Conservation (phyloP, 129 eudicot genomes). For the Oenanthe sinensis region DNA sequence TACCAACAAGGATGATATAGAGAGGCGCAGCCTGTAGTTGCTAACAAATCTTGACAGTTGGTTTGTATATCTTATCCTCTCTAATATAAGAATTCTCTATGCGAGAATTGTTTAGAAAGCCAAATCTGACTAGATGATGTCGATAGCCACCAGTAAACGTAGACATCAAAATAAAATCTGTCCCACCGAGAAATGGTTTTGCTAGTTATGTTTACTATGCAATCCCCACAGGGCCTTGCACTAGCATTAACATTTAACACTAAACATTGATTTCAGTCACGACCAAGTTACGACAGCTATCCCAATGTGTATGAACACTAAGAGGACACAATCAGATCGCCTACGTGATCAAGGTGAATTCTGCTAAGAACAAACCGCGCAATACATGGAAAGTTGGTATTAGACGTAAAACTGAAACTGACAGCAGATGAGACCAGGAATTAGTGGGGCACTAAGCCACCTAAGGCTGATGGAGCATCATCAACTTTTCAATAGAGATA, state of each 20-base stretch:
- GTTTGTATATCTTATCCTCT: slow-evolving; percentile 24
- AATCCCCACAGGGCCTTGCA: not conserved
- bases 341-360: slow-evolving; percentile 5
- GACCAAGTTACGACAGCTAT: not conserved
- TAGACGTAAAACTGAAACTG: slow-evolving; percentile 18
- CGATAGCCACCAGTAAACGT: slow-evolving; percentile 23
- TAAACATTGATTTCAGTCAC: not conserved
- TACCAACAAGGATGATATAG: slow-evolving; percentile 2
- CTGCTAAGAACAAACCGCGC: slow-evolving; percentile 21
- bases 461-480: slow-evolving; percentile 22
- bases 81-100: slow-evolving; percentile 5
- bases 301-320: not conserved
- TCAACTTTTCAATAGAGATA: slow-evolving; percentile 16
- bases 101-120: slow-evolving; percentile 9
- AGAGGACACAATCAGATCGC: not conserved
- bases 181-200: slow-evolving; percentile 9
- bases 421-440: slow-evolving; percentile 23
- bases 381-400: slow-evolving; percentile 15
- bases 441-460: slow-evolving; percentile 20
- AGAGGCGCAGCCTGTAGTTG: not conserved
- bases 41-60: slow-evolving; percentile 3
- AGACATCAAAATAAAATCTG: slow-evolving; percentile 18
- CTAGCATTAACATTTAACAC: not conserved
- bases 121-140: slow-evolving; percentile 33
- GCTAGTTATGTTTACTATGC: not conserved